A percentile compares a stretch with the other conserved stretches of the same genome.
Conservation (phyloP, 371 early-diverging fungal genomes). For the Mortierella sp. region DNA sequence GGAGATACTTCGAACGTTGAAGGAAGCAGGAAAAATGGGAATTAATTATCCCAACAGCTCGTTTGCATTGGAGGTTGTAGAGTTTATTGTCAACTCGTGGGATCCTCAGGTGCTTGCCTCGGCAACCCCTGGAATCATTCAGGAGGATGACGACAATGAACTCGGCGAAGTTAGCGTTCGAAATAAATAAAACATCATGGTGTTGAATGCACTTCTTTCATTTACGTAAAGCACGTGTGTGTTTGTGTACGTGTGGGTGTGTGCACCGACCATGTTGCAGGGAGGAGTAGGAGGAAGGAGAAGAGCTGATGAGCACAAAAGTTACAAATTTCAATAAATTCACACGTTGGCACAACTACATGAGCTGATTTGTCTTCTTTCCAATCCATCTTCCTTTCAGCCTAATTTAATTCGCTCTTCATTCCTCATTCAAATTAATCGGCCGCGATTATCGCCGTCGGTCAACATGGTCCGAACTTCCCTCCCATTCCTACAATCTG, state of each 20-base stretch:
- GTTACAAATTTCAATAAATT: not conserved
- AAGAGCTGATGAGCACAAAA: no score
- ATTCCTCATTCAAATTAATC: not conserved
- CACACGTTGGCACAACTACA: not conserved
- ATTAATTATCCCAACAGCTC: not conserved
- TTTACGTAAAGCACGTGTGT: not conserved
- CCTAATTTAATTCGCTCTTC: not conserved
- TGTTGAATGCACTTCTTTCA: not conserved
- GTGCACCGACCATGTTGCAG: not conserved
- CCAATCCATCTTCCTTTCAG: not conserved
- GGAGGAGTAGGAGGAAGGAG: no score
- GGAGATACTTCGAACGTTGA: constrained; percentile 4
- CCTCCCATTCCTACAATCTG: not conserved
- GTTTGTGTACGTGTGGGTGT: not conserved
- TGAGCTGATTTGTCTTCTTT: not conserved
- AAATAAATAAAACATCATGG: constrained; percentile 13
- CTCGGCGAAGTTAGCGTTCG: constrained; percentile 10
- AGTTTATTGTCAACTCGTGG: constrained; percentile 34
- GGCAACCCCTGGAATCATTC: not conserved
- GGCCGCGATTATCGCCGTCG: not conserved
- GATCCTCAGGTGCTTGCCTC: constrained; percentile 28
- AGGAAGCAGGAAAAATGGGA: not conserved
- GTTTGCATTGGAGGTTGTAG: constrained; percentile 22
- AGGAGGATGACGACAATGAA: constrained; percentile 9
- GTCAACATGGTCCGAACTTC: constrained; percentile 9